These are phyloP conservation scores for Cadophora sp. DNA, from an alignment of 2,329 filamentous ascomycete genomes.

Conservation along the genomic window DNA sequence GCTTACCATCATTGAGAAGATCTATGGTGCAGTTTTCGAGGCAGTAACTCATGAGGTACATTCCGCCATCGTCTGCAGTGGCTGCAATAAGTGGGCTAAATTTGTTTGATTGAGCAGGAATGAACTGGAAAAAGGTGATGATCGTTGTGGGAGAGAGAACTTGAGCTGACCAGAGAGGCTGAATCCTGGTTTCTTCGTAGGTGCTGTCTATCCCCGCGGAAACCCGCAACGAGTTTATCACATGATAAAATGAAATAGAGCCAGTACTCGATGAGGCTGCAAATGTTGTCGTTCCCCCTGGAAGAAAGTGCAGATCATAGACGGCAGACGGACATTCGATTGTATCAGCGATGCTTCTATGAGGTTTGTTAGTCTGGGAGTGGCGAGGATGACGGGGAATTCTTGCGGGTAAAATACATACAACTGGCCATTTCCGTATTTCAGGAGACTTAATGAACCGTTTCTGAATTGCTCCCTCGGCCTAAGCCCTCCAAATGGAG, in stretches of 20 bases:
- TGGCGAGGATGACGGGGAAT: neutral
- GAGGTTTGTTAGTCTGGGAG: neutral
- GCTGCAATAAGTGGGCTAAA: conserved; percentile 31
- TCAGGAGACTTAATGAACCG: conserved; percentile 76
- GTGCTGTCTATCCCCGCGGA: conserved; percentile 25
- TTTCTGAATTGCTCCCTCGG: conserved; percentile 67
- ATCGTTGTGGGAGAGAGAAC: conserved; percentile 30
- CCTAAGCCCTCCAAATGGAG: conserved; percentile 21
- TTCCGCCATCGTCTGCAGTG: conserved; percentile 46
- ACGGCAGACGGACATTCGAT: conserved; percentile 73
- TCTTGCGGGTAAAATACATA: conserved; percentile 50
- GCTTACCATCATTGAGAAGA: conserved; percentile 29
- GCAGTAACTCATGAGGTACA: conserved; percentile 33
- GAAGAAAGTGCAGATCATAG: conserved; percentile 84
- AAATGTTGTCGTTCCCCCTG: conserved; percentile 58
- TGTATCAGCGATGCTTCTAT: conserved; percentile 63
- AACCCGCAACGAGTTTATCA: conserved; percentile 42
- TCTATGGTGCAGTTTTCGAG: conserved; percentile 22
- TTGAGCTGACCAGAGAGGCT: conserved; percentile 55
- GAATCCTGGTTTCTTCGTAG: conserved; percentile 50
- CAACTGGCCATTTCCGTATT: conserved; percentile 59
- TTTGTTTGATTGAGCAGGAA: neutral
- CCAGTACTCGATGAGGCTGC: conserved; percentile 82
- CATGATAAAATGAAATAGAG: conserved; percentile 67
- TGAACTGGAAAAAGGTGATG: conserved; percentile 31